These are phyloP conservation scores for Aspergillus ostianus DNA, from an alignment of 495 filamentous ascomycete species.

Conservation along the genomic window DNA sequence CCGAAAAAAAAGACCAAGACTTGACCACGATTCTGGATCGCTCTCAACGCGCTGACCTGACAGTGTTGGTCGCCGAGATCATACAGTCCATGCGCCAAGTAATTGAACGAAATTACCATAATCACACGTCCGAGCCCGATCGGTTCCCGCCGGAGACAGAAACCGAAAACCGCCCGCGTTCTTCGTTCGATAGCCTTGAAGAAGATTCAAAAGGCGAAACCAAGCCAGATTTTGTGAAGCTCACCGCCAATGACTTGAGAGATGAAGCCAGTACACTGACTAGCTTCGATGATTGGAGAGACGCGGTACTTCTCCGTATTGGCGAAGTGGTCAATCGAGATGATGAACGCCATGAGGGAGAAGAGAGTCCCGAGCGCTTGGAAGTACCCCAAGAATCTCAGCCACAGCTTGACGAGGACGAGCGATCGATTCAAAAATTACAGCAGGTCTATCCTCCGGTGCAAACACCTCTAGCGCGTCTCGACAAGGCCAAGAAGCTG, in stretches of 20 bases:
- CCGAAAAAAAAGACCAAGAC: conserved; percentile 36
- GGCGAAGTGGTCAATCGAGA: conserved; percentile 64
- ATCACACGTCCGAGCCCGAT: conserved; percentile 7
- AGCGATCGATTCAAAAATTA: conserved; percentile 30
- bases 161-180: conserved; percentile 6
- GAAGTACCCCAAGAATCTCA: conserved; percentile 10
- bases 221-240: conserved; percentile 11
- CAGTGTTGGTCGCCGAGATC: conserved; percentile 43
- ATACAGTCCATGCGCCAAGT: conserved; percentile 44
- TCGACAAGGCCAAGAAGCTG: conserved; percentile 41
- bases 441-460: conserved; percentile 45
- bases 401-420: conserved; percentile 25
- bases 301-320: conserved; percentile 58
- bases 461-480: conserved; percentile 40
- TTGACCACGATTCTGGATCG: conserved; percentile 50
- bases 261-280: conserved; percentile 43
- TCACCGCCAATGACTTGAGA: conserved; percentile 27
- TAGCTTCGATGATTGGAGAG: conserved; percentile 65
- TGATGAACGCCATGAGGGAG: conserved; percentile 33
- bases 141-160: conserved; percentile 6
- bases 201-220: conserved; percentile 15
- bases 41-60: conserved; percentile 49
- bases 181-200: conserved; percentile 6
- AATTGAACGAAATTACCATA: conserved; percentile 42
- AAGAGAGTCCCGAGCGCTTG: conserved; percentile 19